These are phyloP conservation scores for Lablab purpureus DNA, from an alignment of 306 rosid species.

Conservation along the genomic window DNA sequence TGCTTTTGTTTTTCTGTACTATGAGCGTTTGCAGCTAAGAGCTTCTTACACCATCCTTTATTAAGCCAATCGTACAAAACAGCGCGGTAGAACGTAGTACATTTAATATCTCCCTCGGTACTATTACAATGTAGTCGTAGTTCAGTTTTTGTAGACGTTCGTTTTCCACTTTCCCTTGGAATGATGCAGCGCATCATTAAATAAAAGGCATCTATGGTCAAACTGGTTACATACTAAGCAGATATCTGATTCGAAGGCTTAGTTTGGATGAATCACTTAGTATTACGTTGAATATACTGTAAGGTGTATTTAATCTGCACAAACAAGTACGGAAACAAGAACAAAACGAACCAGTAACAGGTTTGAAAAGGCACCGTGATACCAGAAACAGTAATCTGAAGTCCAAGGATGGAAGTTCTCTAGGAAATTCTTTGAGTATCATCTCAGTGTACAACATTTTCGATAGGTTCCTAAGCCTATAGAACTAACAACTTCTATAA, in stretches of 20 bases:
- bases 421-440: slow-evolving; percentile 32
- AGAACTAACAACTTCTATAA: slow-evolving; percentile 30
- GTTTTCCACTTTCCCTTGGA: background rate
- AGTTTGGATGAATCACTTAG: background rate
- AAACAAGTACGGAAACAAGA: background rate
- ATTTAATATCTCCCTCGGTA: background rate
- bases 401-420: slow-evolving; percentile 1
- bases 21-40: background rate
- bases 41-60: background rate
- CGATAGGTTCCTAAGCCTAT: slow-evolving; percentile 36
- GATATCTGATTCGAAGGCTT: background rate
- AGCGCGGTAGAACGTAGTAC: background rate
- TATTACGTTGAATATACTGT: background rate
- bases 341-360: background rate
- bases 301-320: background rate
- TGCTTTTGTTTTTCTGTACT: background rate
- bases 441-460: slow-evolving; percentile 38
- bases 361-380: background rate
- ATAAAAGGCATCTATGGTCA: background rate
- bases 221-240: background rate
- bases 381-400: background rate
- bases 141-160: background rate
- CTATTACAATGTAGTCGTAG: background rate
- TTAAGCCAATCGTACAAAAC: background rate
- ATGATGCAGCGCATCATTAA: too few relatives aligned